These are phyloP conservation scores for Leavenworthia alabamica DNA, from an alignment of 345 rosid genomes.

Conservation along the genomic window DNA sequence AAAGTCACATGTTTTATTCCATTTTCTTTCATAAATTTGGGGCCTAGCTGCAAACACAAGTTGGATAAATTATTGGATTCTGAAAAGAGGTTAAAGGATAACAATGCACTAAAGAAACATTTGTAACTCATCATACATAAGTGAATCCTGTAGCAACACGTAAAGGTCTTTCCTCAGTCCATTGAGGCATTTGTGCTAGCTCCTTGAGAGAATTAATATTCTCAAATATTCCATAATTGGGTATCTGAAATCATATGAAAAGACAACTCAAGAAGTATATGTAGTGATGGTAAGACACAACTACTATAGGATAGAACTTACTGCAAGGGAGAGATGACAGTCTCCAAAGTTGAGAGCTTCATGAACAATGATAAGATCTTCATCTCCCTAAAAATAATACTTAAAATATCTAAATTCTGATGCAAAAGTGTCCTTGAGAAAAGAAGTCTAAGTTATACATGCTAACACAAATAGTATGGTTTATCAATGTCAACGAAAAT, in stretches of 20 bases:
- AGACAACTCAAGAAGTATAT: not conserved
- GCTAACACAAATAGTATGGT: too few species aligned
- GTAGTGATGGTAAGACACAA: not conserved
- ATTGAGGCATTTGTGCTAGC: constrained; percentile 75
- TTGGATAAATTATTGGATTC: not conserved
- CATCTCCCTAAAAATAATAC: constrained; percentile 51
- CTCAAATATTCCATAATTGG: constrained; percentile 91
- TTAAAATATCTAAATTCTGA: not conserved
- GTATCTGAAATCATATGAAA: constrained; percentile 50
- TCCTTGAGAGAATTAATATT: constrained; percentile 67
- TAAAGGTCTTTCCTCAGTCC: constrained; percentile 86
- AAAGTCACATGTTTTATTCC: constrained; percentile 69
- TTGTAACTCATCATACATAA: constrained; percentile 47
- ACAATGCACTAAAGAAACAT: not conserved
- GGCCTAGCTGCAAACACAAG: constrained; percentile 57
- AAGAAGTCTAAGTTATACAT: too few species aligned
- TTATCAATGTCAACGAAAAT: too few species aligned
- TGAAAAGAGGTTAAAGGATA: not conserved
- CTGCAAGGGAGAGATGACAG: constrained; percentile 83
- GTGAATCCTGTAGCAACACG: constrained; percentile 90
- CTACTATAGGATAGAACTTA: constrained; percentile 30
- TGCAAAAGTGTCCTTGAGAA: too few species aligned
- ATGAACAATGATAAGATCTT: constrained; percentile 81
- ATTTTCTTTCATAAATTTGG: constrained; percentile 78
- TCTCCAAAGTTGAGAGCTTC: constrained; percentile 89